phyloP scores from a whole-genome alignment of 495 filamentous ascomycete genomes.

The Saxophila tyrrhenica region DNA sequence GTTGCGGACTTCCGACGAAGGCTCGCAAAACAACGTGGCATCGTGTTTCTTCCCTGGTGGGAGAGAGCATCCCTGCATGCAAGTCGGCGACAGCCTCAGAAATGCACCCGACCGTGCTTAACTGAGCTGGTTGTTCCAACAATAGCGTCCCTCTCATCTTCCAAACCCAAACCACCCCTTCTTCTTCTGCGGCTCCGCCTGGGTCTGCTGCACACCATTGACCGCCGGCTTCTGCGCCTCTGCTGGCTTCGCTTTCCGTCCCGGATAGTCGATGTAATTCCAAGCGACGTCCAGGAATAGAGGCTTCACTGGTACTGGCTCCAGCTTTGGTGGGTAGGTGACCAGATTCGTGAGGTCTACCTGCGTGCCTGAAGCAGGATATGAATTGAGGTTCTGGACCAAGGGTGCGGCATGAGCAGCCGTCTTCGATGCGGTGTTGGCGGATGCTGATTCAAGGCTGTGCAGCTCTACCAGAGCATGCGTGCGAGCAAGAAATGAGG shows the following conservation, averaged over 20 bases:
- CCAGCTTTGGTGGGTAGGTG: constrained; percentile 69
- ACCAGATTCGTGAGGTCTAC: constrained; percentile 72
- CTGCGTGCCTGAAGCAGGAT: constrained; percentile 43
- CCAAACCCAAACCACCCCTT: constrained; percentile 87
- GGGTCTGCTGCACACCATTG: constrained; percentile 25
- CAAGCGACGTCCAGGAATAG: constrained; percentile 93
- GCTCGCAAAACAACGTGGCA: too few species aligned
- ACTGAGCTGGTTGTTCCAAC: too few species aligned
- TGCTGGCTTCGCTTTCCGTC: constrained; percentile 29
- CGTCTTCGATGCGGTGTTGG: constrained; percentile 23
- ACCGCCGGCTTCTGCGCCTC: constrained; percentile 20
- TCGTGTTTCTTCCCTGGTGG: too few species aligned
- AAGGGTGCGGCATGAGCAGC: constrained; percentile 38
- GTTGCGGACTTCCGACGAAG: too few species aligned
- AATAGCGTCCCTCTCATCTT: too few species aligned
- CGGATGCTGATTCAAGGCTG: constrained; percentile 38
- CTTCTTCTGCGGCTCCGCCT: constrained; percentile 33
- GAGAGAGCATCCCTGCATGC: too few species aligned
- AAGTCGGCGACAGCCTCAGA: too few species aligned
- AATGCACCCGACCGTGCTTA: too few species aligned
- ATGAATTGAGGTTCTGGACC: constrained; percentile 63
- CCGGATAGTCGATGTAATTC: constrained; percentile 96
- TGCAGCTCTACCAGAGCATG: constrained; percentile 74
- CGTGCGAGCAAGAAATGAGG: constrained; percentile 58
- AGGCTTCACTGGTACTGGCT: constrained; percentile 84